phyloP scores from a whole-genome alignment of 1,284 basidiomycete genomes.

The Apiotrichum veenhuisii region DNA sequence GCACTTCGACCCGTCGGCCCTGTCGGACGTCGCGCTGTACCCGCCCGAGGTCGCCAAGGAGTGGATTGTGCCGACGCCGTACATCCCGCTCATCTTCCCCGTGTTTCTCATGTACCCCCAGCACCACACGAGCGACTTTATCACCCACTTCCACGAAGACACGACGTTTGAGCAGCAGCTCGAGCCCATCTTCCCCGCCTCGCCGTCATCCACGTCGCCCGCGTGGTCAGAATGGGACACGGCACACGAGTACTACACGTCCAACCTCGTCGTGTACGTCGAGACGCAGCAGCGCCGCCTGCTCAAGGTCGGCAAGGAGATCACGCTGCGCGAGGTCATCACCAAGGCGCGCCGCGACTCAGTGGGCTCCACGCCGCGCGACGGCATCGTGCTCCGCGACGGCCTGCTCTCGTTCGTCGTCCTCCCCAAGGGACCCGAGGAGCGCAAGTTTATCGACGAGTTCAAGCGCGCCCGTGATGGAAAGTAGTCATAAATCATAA shows the following conservation, averaged over 20 bases:
- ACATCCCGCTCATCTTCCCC: conserved; percentile 72
- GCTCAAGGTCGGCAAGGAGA: conserved; percentile 83
- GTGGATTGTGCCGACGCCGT: conserved; percentile 57
- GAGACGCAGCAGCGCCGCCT: conserved; percentile 71
- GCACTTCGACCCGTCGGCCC: conserved; percentile 52
- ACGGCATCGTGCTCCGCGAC: conserved; percentile 81
- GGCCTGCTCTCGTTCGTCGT: conserved; percentile 83
- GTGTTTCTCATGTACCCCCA: conserved; percentile 92
- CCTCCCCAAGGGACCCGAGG: conserved; percentile 73
- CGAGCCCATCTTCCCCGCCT: conserved; percentile 68
- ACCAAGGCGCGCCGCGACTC: conserved; percentile 54
- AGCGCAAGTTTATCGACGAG: conserved; percentile 82
- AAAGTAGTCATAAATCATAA: conserved; percentile 8
- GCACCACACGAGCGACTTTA: conserved; percentile 80
- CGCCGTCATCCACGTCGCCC: conserved; percentile 15
- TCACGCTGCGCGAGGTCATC: conserved; percentile 75
- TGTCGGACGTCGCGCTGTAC: conserved; percentile 27
- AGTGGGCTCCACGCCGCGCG: conserved; percentile 58
- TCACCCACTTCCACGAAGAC: conserved; percentile 79
- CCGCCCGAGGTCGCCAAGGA: conserved; percentile 47
- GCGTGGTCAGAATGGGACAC: conserved; percentile 72
- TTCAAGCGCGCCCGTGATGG: conserved; percentile 59
- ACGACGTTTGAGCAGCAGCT: conserved; percentile 78
- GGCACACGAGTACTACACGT: conserved; percentile 65
- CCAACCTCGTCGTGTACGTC: conserved; percentile 73